Base-by-base conservation (phyloP, 169 alveolate species). In the Plasmodium berghei region DNA sequence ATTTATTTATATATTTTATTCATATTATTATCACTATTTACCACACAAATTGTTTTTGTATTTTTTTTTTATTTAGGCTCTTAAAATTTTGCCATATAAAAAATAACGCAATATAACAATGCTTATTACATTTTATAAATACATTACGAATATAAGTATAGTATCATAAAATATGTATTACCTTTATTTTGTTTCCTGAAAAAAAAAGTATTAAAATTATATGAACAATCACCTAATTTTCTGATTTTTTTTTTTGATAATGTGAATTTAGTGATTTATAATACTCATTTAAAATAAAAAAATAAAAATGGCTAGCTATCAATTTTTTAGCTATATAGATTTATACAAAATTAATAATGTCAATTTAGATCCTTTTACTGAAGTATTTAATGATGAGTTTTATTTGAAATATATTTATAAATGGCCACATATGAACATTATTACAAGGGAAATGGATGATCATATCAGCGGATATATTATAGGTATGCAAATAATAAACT, bases 331-430 rank as follows among this genome's bases (percentile, higher is more conserved):
- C 22, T 83, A 72, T 28, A 54, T 83, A 58, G 91, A 83, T 83
- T 71, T 83, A 42, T 83, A 83, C 64, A 70, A 72, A 71, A 61
- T 83, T 40, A 72, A 83, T 45, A 83, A 61, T 71, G 72, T 83
- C 14, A 83, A 83, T 56, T 66, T 83, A 56, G 91, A 83, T 16
- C 91, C 91, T n/a, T 83, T 83, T 55, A 83, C 91, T 9, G 91
- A 83, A 61, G 74, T 71, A 14, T 83, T 71, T 56, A 72, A 83
- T 52, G 85, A 71, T 56, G 62, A 83, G 22, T 83, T 83, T 58
- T 83, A 83, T 34, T 70, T 83, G 49, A 59, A 73, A 49, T 83
- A 83, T 6, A 58, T 83, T 83, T 83, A 70, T 40, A 83, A 83
- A 46, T 83, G 91, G 91, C 91, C 91, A 9, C 87, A 83, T 61